Evolutionary conservation across 345 rosid genomes (phyloP).

Genomic region (Eucalyptus marginata): DNA sequence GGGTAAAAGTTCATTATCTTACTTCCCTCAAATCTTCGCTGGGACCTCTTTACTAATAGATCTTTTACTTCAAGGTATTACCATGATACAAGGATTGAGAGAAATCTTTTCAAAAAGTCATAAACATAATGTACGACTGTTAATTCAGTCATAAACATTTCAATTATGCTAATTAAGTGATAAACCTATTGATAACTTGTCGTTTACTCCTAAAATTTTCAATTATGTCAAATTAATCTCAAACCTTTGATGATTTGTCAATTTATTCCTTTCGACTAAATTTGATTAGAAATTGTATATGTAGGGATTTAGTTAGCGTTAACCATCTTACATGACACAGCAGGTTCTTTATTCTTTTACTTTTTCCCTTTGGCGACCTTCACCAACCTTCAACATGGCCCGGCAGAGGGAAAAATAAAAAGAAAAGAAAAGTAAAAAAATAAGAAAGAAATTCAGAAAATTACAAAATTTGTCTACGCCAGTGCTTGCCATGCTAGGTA

Average conservation of each 20-base stretch:
- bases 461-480: neutral
- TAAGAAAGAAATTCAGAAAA: neutral
- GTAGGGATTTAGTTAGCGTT: neutral
- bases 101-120: neutral
- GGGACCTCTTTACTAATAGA: neutral
- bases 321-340: rapidly evolving
- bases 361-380: neutral
- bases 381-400: neutral
- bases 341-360: too few relatives aligned
- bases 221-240: too few relatives aligned
- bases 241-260: too few relatives aligned
- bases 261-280: neutral
- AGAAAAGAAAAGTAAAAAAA: too few relatives aligned
- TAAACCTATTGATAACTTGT: neutral
- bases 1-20: neutral
- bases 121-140: neutral
- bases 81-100: neutral
- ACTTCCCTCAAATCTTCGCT: neutral
- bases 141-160: too few relatives aligned
- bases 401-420: neutral
- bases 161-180: neutral
- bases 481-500: too few relatives aligned
- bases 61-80: neutral
- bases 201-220: too few relatives aligned
- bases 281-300: neutral